Conservation (phyloP, 257 asterid species). For the Gentiana dahurica region DNA sequence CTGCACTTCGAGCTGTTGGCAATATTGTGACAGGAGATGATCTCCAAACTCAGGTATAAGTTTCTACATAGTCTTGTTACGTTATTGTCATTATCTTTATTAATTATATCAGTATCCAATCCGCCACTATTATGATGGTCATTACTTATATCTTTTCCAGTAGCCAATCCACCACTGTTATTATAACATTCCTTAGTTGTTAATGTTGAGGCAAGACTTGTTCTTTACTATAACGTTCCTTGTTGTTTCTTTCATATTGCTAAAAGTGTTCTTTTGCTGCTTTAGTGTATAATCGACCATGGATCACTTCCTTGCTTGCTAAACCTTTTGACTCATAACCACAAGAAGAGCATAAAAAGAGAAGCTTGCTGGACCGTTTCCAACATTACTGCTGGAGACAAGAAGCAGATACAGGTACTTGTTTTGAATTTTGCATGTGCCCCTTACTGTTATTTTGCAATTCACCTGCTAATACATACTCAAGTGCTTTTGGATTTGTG, state of each 20-base stretch:
- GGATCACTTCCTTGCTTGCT: conserved; percentile 44
- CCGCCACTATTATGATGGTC: no score
- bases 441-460: background rate
- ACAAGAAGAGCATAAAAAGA: conserved; percentile 72
- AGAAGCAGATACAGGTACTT: conserved; percentile 65
- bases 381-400: conserved; percentile 80
- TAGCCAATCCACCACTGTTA: no score
- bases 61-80: background rate
- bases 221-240: no score
- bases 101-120: no score
- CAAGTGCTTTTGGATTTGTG: background rate
- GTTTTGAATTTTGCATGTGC: no score
- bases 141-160: no score
- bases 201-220: no score
- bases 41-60: conserved; percentile 72
- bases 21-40: conserved; percentile 97
- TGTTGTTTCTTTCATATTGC: no score
- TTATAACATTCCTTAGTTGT: no score
- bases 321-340: conserved; percentile 47
- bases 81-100: background rate
- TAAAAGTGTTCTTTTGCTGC: background rate
- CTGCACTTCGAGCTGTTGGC: conserved; percentile 88
- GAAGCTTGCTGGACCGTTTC: conserved; percentile 92
- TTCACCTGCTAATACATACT: background rate
- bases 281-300: conserved; percentile 48